These are phyloP conservation scores for Acanthamoeba polyphaga DNA, from an alignment of 208 protist genomes.

Conservation along the genomic window DNA sequence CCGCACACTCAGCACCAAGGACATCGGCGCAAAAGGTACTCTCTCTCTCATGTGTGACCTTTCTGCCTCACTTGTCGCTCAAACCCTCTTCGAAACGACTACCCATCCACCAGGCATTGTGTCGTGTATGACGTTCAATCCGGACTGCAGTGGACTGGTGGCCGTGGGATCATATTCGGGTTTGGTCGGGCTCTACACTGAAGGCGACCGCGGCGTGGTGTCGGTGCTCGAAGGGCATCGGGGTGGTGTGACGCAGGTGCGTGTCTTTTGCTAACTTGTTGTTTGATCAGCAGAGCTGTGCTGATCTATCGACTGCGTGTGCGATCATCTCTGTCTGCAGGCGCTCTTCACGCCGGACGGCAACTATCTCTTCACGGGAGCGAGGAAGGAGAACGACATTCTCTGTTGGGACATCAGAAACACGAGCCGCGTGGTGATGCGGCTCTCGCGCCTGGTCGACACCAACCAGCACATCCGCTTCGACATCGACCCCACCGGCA, in stretches of 20 bases:
- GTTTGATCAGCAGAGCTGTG: not conserved
- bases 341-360: conserved; percentile 24
- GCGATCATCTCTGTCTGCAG: not conserved
- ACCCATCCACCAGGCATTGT: not conserved
- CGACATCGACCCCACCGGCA: conserved; percentile 57
- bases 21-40: not conserved
- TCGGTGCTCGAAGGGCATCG: conserved; percentile 36
- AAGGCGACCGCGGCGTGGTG: conserved; percentile 6
- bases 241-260: conserved; percentile 63
- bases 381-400: conserved; percentile 55
- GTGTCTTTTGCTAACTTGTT: not conserved
- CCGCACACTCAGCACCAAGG: conserved; percentile 6
- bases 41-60: not conserved
- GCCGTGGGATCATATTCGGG: conserved; percentile 27
- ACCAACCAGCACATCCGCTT: conserved; percentile 66
- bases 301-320: not conserved
- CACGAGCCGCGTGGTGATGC: conserved; percentile 49
- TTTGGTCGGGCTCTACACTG: not conserved
- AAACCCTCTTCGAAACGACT: not conserved
- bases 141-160: conserved; percentile 35
- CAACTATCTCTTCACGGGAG: conserved; percentile 68
- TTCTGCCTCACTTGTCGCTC: not conserved
- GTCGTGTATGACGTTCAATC: conserved; percentile 45
- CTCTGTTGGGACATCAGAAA: conserved; percentile 68
- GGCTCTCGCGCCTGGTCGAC: conserved; percentile 3